Conservation (phyloP, 768 basidiomycete species). For the Termitomyces heimii region DNA sequence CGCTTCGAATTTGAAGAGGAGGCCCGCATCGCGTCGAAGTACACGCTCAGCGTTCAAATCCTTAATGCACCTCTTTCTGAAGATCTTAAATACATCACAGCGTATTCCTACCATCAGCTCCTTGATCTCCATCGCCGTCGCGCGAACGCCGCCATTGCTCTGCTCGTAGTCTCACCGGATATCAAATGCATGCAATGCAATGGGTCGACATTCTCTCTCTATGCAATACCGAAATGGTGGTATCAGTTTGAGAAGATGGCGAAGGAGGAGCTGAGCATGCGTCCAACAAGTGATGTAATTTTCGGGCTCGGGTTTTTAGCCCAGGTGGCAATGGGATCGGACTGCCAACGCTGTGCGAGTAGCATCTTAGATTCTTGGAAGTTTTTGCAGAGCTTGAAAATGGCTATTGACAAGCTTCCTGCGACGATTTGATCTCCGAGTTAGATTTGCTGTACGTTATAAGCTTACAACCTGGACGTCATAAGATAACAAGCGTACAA, state of each 20-base stretch:
- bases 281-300: slow-evolving; percentile 54
- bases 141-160: slow-evolving; percentile 37
- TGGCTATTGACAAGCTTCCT: slow-evolving; percentile 46
- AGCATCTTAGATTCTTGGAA: slow-evolving; percentile 60
- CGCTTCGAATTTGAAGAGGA: slow-evolving; percentile 62
- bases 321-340: slow-evolving; percentile 39
- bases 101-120: slow-evolving; percentile 63
- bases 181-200: slow-evolving; percentile 70
- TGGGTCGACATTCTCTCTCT: slow-evolving; percentile 34
- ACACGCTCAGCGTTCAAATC: slow-evolving; percentile 49
- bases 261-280: slow-evolving; percentile 45
- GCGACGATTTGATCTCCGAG: slow-evolving; percentile 19
- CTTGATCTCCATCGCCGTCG: slow-evolving; percentile 55
- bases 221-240: slow-evolving; percentile 67
- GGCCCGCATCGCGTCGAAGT: slow-evolving; percentile 50
- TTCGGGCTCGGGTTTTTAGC: slow-evolving; percentile 59
- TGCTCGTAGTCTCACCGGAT: slow-evolving; percentile 40
- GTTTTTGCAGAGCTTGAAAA: slow-evolving; percentile 50
- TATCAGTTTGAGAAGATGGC: slow-evolving; percentile 50
- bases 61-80: slow-evolving; percentile 53
- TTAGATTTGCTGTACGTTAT: too few species aligned
- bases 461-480: too few species aligned
- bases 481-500: background rate
- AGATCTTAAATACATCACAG: slow-evolving; percentile 61
- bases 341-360: slow-evolving; percentile 59